Evolutionary conservation across 2,329 filamentous ascomycete species (phyloP).

Genomic region (Tricladium varicosporioides): DNA sequence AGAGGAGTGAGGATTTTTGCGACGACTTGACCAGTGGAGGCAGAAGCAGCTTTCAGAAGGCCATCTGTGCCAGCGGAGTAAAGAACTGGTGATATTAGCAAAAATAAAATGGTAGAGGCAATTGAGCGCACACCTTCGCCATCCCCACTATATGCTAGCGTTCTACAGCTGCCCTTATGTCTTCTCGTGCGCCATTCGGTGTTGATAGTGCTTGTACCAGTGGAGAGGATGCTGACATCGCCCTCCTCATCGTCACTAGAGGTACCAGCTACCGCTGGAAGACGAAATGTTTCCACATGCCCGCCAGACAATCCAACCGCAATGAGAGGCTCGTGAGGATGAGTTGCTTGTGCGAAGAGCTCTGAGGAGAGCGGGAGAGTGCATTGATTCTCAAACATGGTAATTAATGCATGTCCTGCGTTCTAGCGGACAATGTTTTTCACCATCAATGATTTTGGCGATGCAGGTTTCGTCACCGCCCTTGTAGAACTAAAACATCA

Average conservation of each 20-base stretch:
- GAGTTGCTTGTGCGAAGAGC: constrained; percentile 83
- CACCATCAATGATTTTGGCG: background rate
- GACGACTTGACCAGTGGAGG: constrained; percentile 63
- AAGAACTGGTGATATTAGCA: constrained; percentile 37
- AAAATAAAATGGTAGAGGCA: background rate
- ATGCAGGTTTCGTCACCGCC: too few relatives aligned
- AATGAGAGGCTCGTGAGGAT: constrained; percentile 80
- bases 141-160: constrained; percentile 74
- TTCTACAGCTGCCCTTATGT: constrained; percentile 92
- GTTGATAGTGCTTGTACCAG: constrained; percentile 74
- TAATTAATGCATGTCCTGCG: background rate
- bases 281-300: constrained; percentile 79
- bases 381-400: constrained; percentile 72
- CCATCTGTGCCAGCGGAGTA: constrained; percentile 64
- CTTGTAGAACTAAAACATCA: too few relatives aligned
- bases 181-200: constrained; percentile 82
- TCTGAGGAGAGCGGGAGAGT: constrained; percentile 82
- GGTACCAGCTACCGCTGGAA: constrained; percentile 54
- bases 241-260: constrained; percentile 50
- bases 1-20: constrained; percentile 78
- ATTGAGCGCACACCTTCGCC: constrained; percentile 59
- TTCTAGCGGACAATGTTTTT: too few relatives aligned
- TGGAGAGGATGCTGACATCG: constrained; percentile 49
- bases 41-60: constrained; percentile 57
- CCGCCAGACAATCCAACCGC: constrained; percentile 83